Evolutionary conservation across 495 filamentous ascomycete genomes (phyloP), one percentile per base, ranked within the genome.

Genomic region (Venustampulla echinocandica): DNA sequence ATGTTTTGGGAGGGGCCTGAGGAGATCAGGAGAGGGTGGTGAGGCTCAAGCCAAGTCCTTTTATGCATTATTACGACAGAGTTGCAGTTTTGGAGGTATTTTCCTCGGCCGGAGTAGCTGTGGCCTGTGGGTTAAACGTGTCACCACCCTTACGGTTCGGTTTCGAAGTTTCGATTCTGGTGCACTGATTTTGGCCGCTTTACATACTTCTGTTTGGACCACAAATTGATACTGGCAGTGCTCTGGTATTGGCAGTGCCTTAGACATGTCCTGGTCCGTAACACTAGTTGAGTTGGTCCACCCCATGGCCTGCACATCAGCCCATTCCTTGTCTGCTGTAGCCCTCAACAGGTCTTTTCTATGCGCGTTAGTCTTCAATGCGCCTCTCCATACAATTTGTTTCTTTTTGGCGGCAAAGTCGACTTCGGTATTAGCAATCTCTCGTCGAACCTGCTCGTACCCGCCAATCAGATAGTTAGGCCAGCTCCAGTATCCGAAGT

Each of bases 401-500:
- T 74, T 73, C 49, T 69, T 70, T 49, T 82, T 83, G 1, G 21
- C 49, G 44, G 64, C 66, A 24, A 59, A 44, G 14, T 50, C 41
- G 3, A 69, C 66, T 13, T 75, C 70, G 14, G 56, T 47, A 0
- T 73, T 66, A 49, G 74, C 69, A 7, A 44, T 44, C 20, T 44
- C 22, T 21, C 14, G 10, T 9, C 33, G 33, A 49, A 77, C 77
- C 10, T 73, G 64, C 1, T 73, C 74, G 22, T 80, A 67, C 14
- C 69, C 61, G 17, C 71, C 67, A 44, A 79, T 71, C n/a, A 38
- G 17, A 5, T 15, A 9, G 11, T 30, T 13, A 2, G 77, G 75
- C 71, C 75, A 81, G 13, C 69, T 64, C 77, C 78, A 84, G 63
- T 76, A 81, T 23, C 76, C 75, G 46, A 83, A 84, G 52, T 84